A percentile compares a stretch with the other conserved stretches of the same genome.
Conservation (phyloP, 805 yeast genomes). For the Lipomyces spencermartinsiae region DNA sequence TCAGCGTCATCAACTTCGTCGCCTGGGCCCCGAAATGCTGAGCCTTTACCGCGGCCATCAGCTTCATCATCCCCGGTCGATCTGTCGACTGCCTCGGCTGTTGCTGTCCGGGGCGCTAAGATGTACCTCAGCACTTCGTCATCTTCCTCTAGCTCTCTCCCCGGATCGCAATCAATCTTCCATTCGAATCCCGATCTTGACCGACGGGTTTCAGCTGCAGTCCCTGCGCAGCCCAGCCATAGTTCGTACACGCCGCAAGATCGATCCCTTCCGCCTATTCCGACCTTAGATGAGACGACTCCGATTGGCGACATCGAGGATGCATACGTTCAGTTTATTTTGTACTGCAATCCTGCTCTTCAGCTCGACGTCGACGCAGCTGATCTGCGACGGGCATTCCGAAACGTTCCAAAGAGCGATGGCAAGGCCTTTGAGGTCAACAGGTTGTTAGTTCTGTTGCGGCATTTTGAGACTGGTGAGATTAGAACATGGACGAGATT, state of each 20-base stretch:
- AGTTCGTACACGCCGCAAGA: conserved; percentile 21
- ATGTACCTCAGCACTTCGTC: conserved; percentile 16
- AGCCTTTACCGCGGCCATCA: neutral
- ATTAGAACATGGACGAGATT: conserved; percentile 37
- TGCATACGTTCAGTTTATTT: conserved; percentile 27
- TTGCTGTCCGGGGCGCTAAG: conserved; percentile 30
- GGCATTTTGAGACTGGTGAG: conserved; percentile 33
- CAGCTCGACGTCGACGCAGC: conserved; percentile 21
- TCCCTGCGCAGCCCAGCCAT: conserved; percentile 1
- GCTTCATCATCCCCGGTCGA: conserved; percentile 14
- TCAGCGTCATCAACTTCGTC: conserved; percentile 1
- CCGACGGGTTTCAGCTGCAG: conserved; percentile 15
- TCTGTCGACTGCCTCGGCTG: conserved; percentile 32
- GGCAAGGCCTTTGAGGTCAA: conserved; percentile 31
- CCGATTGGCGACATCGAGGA: conserved; percentile 22
- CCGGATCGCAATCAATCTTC: conserved; percentile 25
- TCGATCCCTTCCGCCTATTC: conserved; percentile 21
- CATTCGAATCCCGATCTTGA: conserved; percentile 35
- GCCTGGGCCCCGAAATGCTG: neutral
- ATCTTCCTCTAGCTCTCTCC: neutral
- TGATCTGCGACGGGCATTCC: conserved; percentile 31
- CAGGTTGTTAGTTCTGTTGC: conserved; percentile 22
- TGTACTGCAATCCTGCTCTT: conserved; percentile 35
- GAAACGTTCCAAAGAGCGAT: conserved; percentile 37
- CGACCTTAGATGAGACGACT: conserved; percentile 7